phyloP scores from a whole-genome alignment of 75 land plant genomes.

The Picea sitchensis region DNA sequence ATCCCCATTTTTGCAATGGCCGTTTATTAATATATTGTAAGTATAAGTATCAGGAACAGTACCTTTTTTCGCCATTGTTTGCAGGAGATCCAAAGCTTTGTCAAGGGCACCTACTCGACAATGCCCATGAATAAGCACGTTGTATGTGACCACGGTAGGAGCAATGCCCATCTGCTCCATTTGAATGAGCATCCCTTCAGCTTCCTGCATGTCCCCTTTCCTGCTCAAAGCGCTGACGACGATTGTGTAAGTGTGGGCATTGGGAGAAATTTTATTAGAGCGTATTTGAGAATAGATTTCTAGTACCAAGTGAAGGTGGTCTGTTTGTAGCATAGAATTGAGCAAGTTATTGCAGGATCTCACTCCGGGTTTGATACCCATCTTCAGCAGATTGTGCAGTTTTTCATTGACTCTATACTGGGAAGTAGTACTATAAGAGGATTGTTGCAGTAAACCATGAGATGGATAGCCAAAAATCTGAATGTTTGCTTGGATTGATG shows the following conservation, averaged over 20 bases:
- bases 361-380: constrained; percentile 23
- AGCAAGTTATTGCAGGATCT: constrained; percentile 29
- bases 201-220: constrained; percentile 38
- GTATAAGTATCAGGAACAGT: constrained; percentile 23
- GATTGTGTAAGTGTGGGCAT: constrained; percentile 21
- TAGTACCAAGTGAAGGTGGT: constrained; percentile 14
- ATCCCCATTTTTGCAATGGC: constrained; percentile 17
- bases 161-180: constrained; percentile 25
- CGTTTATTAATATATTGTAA: constrained; percentile 24
- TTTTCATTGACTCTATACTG: too few species aligned
- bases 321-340: constrained; percentile 16
- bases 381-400: constrained; percentile 26
- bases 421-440: too few species aligned
- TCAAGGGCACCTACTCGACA: constrained; percentile 39
- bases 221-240: constrained; percentile 34
- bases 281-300: constrained; percentile 30
- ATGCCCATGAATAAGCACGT: constrained; percentile 48
- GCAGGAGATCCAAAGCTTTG: constrained; percentile 26
- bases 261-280: constrained; percentile 16
- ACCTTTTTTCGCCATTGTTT: constrained; percentile 24
- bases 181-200: constrained; percentile 38
- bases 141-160: constrained; percentile 34
- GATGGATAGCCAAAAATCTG: too few species aligned
- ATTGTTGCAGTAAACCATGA: too few species aligned
- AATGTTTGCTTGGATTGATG: too few species aligned